phyloP scores from a whole-genome alignment of 768 basidiomycete genomes.

The Russula earlei region DNA sequence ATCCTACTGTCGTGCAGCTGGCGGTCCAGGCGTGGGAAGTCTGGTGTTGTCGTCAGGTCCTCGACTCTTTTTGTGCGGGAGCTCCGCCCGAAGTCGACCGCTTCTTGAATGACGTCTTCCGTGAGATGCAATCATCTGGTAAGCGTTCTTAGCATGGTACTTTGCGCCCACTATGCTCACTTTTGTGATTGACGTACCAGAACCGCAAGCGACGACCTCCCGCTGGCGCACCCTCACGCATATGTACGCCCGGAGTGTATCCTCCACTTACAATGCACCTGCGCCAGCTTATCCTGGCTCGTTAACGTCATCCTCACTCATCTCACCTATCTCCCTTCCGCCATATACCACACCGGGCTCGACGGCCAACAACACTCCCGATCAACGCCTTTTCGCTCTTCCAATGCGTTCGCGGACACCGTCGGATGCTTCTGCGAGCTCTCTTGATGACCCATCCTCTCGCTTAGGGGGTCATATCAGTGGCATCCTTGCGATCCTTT shows the following conservation, averaged over 20 bases:
- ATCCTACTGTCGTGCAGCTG: conserved; percentile 30
- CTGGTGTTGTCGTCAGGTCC: conserved; percentile 26
- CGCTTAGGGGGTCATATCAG: conserved; percentile 22
- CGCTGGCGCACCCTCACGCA: conserved; percentile 31
- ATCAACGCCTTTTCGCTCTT: conserved; percentile 8
- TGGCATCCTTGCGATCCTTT: conserved; percentile 29
- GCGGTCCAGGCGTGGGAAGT: conserved; percentile 32
- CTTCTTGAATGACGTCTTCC: conserved; percentile 24
- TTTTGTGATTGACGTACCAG: conserved; percentile 16
- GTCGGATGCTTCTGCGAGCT: conserved; percentile 16
- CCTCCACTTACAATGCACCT: conserved; percentile 18
- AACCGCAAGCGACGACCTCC: conserved; percentile 30
- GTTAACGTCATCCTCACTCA: conserved; percentile 12
- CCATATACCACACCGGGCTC: conserved; percentile 16
- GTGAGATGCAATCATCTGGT: conserved; percentile 28
- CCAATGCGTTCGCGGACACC: conserved; percentile 12
- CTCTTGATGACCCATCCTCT: conserved; percentile 6
- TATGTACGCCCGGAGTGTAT: conserved; percentile 22
- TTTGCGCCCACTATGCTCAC: not conserved
- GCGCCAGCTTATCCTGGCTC: conserved; percentile 23
- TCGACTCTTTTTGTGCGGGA: conserved; percentile 29
- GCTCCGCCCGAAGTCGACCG: conserved; percentile 25
- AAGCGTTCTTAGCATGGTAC: conserved; percentile 4
- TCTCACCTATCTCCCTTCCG: conserved; percentile 17
- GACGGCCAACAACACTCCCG: conserved; percentile 19